Percentiles rank a stretch among this genome's conserved stretches.
Evolutionary conservation across 1,284 basidiomycete species (phyloP).

Genomic region (Mycosarcoma mackinlayi): DNA sequence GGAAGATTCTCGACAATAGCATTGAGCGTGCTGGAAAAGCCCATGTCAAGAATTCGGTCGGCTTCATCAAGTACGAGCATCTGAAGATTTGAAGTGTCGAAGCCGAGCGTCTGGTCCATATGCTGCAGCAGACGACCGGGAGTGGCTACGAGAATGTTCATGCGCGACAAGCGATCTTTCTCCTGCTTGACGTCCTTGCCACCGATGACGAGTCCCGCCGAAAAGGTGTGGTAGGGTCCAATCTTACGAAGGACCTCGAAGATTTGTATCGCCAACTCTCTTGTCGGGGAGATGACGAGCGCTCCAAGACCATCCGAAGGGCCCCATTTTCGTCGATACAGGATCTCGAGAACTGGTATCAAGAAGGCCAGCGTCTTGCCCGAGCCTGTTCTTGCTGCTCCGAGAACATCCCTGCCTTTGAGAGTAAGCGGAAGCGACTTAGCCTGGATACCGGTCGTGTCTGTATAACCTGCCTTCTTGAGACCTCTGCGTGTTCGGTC

Average conservation of each 20-base stretch:
- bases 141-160: conserved; percentile 98
- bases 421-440: conserved; percentile 60
- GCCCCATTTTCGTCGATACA: conserved; percentile 82
- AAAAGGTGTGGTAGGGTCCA: conserved; percentile 89
- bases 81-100: conserved; percentile 89
- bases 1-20: conserved; percentile 87
- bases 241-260: conserved; percentile 94
- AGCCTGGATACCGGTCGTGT: conserved; percentile 66
- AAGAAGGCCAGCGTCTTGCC: conserved; percentile 87
- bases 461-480: conserved; percentile 59
- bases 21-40: conserved; percentile 87
- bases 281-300: conserved; percentile 91
- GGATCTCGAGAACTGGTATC: conserved; percentile 79
- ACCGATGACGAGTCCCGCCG: conserved; percentile 93
- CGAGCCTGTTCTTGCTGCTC: conserved; percentile 82
- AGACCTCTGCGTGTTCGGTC: conserved; percentile 57
- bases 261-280: conserved; percentile 95
- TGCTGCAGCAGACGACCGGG: conserved; percentile 95
- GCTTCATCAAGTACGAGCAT: conserved; percentile 97
- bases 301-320: conserved; percentile 87
- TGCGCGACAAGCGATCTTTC: conserved; percentile 78
- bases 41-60: conserved; percentile 95
- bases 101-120: conserved; percentile 96
- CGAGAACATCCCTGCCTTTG: conserved; percentile 72
- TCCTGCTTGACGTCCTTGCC: conserved; percentile 97